A percentile compares a stretch with the other conserved stretches of the same genome.
These are phyloP conservation scores for Fusarium sp. DNA, from an alignment of 2,329 filamentous ascomycete species.

Conservation along the genomic window DNA sequence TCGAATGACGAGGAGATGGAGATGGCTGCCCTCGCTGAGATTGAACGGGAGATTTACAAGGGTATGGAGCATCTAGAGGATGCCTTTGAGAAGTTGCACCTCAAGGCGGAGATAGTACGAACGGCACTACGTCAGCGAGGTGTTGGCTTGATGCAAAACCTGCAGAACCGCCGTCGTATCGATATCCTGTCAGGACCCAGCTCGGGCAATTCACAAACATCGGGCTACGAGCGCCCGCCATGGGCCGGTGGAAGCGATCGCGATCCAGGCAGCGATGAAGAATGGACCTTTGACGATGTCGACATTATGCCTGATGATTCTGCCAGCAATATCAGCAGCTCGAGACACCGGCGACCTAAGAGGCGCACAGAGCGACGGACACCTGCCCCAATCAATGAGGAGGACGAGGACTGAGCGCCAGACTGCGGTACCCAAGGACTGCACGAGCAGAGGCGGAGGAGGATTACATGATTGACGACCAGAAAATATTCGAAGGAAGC, in stretches of 20 bases:
- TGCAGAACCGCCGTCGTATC: slow-evolving; percentile 72
- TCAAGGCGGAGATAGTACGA: slow-evolving; percentile 85
- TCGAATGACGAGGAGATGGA: slow-evolving; percentile 96
- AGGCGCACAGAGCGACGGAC: slow-evolving; percentile 78
- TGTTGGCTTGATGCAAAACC: slow-evolving; percentile 79
- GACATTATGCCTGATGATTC: slow-evolving; percentile 84
- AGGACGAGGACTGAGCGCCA: slow-evolving; percentile 71
- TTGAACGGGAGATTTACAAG: slow-evolving; percentile 92
- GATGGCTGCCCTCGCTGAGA: slow-evolving; percentile 89
- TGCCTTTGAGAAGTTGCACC: slow-evolving; percentile 92
- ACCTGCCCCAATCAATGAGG: slow-evolving; percentile 81
- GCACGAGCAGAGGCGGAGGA: slow-evolving; percentile 10
- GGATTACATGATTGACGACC: slow-evolving; percentile 36
- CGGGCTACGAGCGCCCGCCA: slow-evolving; percentile 62
- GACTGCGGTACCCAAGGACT: slow-evolving; percentile 14
- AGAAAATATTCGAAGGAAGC: slow-evolving; percentile 40
- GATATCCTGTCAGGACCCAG: slow-evolving; percentile 66
- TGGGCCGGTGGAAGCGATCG: slow-evolving; percentile 60
- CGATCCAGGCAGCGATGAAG: slow-evolving; percentile 70
- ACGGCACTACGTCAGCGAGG: slow-evolving; percentile 85
- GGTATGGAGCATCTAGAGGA: slow-evolving; percentile 97
- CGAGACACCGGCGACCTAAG: slow-evolving; percentile 77
- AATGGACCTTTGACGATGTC: slow-evolving; percentile 71
- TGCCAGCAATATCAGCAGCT: slow-evolving; percentile 85
- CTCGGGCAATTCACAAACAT: slow-evolving; percentile 63